Base-by-base conservation (phyloP, 2,329 filamentous ascomycete species). In the Geosmithia flava region DNA sequence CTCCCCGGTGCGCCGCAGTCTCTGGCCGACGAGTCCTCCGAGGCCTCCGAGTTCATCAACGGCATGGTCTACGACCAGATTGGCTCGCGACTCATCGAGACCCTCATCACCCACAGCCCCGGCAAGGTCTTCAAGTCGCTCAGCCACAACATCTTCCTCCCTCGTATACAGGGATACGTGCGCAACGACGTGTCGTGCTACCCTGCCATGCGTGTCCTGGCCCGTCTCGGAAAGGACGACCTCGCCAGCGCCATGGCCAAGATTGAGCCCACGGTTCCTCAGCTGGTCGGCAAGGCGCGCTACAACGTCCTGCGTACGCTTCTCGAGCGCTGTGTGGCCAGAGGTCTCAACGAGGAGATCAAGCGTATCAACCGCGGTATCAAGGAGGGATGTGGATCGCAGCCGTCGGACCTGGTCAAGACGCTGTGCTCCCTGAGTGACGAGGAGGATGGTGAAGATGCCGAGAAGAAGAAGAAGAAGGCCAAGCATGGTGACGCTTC, bases 151-250 rank as follows among this genome's bases (percentile, higher is more conserved):
- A 79, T 89, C 53, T 85, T 97, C 64, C 84, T 83, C 52, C 81
- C 85, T 15, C 80, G 88, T 23, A 85, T 97, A 56, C 81, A 82
- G 20, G 85, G 80, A 40, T 76, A 95, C 50, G 79, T 91, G 6
- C 83, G 89, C 50, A 97, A 97, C 61, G 90, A 95, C 56, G 85
- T 90, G 45, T 89, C 93, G 6, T 85, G 81, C 20, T 97, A 95
- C 59, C 85, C 94, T 1, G 87, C 88, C 19, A 85, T 90, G 55
- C 80, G 81, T 50, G 81, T 94, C 3, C 70, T 98, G 42, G 86
- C 88, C 60, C 80, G 93, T 48, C 72, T 97, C 11, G 84, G 87
- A 62, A 90, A 87, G 59, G 88, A 95, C 51, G 89, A 96, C 58
- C 72, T 98, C 8, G 72, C 82, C 42, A 78, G 80, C 48, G 87